phyloP scores from a whole-genome alignment of 495 filamentous ascomycete genomes.

The Chaetomium tenue region DNA sequence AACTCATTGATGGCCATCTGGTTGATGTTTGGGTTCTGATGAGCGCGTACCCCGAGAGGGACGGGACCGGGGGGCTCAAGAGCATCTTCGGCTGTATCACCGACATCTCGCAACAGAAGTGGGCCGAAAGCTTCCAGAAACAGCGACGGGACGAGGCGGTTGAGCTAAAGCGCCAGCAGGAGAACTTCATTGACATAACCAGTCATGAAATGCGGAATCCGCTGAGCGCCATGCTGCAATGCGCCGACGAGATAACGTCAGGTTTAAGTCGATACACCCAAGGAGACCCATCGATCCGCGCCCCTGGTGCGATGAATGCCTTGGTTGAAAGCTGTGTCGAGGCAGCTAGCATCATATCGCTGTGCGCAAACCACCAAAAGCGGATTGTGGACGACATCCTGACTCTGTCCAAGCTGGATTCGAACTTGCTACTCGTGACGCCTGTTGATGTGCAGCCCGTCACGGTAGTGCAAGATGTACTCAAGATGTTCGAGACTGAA shows the following conservation, averaged over 20 bases:
- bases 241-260: conserved; percentile 70
- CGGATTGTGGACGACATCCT: conserved; percentile 77
- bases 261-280: conserved; percentile 48
- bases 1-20: conserved; percentile 54
- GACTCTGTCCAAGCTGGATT: conserved; percentile 82
- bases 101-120: conserved; percentile 57
- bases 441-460: conserved; percentile 72
- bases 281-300: conserved; percentile 17
- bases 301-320: conserved; percentile 20
- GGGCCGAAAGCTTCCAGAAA: conserved; percentile 63
- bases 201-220: conserved; percentile 88
- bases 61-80: conserved; percentile 57
- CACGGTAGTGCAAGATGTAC: conserved; percentile 61
- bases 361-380: conserved; percentile 81
- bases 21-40: conserved; percentile 70
- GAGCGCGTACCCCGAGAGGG: conserved; percentile 65
- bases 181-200: conserved; percentile 88
- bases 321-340: conserved; percentile 61
- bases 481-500: conserved; percentile 85
- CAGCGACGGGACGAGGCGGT: conserved; percentile 60
- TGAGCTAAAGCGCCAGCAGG: conserved; percentile 64
- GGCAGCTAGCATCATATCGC: conserved; percentile 76
- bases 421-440: conserved; percentile 70
- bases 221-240: conserved; percentile 76
- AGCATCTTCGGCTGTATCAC: conserved; percentile 67